Evolutionary conservation across 2,329 filamentous ascomycete species (phyloP).

Genomic region (Phialocephala subalpina): DNA sequence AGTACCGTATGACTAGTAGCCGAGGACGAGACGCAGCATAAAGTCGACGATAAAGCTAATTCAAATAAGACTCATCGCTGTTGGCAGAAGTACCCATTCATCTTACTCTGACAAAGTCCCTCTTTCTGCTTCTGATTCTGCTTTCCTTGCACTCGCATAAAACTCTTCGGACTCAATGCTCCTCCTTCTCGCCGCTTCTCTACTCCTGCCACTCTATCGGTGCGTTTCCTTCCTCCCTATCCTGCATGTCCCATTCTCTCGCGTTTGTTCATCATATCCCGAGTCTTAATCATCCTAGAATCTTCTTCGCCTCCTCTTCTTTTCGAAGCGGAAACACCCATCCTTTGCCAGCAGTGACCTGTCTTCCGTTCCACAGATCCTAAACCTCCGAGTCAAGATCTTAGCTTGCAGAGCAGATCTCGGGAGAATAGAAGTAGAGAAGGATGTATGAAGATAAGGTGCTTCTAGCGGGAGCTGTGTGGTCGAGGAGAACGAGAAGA

Average conservation of each 20-base stretch:
- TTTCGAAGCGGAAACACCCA: background rate
- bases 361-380: background rate
- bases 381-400: background rate
- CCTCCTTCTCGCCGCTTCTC: background rate
- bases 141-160: no score
- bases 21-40: background rate
- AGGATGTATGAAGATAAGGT: constrained; percentile 3
- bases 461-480: background rate
- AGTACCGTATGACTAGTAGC: background rate
- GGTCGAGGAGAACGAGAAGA: background rate
- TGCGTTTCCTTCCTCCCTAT: background rate
- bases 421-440: background rate
- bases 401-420: background rate
- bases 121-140: background rate
- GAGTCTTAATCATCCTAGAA: background rate
- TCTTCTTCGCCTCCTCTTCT: background rate
- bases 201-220: background rate
- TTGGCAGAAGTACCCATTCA: background rate
- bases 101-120: background rate
- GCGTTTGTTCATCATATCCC: background rate
- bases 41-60: background rate
- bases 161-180: background rate
- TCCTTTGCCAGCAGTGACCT: background rate
- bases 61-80: background rate
- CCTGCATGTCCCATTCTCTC: background rate